A percentile compares a stretch with the other conserved stretches of the same genome.
Conservation (phyloP, 148 eudicot species). For the Dianthus caryophyllus region DNA sequence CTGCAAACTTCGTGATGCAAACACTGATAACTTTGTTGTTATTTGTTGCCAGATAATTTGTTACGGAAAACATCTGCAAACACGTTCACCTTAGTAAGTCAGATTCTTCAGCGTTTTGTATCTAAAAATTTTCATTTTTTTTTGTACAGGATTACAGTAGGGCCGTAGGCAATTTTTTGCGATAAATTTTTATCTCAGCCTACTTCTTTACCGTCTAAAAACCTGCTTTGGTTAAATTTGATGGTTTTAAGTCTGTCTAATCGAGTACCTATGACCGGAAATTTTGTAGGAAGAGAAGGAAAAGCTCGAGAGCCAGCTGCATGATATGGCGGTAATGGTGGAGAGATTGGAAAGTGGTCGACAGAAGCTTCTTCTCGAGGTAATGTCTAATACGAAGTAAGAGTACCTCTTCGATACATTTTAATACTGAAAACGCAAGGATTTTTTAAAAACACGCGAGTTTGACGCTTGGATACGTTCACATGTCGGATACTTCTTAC, state of each 20-base stretch:
- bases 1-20: background rate
- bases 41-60: slow-evolving; percentile 45
- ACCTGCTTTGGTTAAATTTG: background rate
- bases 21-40: slow-evolving; percentile 7
- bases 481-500: no score
- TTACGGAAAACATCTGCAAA: slow-evolving; percentile 35
- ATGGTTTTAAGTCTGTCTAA: background rate
- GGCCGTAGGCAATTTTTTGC: no score
- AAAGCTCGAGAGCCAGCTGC: slow-evolving; percentile 79
- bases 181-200: background rate
- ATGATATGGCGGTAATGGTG: slow-evolving; percentile 88
- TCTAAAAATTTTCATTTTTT: no score
- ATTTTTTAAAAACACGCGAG: no score
- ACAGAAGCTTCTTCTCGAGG: slow-evolving; percentile 90
- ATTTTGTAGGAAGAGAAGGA: slow-evolving; percentile 81
- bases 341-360: slow-evolving; percentile 90
- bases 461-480: no score
- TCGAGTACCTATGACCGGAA: background rate
- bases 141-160: no score
- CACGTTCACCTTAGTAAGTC: slow-evolving; percentile 58
- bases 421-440: no score
- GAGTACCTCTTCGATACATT: no score
- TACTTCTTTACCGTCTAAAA: background rate
- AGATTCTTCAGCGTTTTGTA: background rate
- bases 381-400: no score